Percentiles rank a stretch among this genome's conserved stretches.
These are phyloP conservation scores for Aureobasidium sp. DNA, from an alignment of 2,329 filamentous ascomycete species.

Conservation along the genomic window DNA sequence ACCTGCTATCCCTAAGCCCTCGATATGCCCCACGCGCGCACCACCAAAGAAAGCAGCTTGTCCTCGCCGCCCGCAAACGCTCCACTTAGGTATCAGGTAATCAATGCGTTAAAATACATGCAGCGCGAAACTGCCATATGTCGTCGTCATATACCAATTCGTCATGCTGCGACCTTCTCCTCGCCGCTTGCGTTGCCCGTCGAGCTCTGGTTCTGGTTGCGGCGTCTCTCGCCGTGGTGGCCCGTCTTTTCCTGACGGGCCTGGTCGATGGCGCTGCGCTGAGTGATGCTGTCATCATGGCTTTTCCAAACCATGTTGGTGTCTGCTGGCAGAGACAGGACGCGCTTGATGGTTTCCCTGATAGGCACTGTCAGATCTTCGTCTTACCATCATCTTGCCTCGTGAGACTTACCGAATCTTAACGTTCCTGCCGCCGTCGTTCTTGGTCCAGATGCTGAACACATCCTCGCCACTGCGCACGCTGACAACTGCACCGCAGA, in stretches of 20 bases:
- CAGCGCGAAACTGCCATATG: background rate
- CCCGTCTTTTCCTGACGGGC: conserved; percentile 71
- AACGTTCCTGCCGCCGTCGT: conserved; percentile 84
- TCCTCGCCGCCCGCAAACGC: background rate
- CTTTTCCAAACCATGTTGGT: conserved; percentile 93
- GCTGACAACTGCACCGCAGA: conserved; percentile 90
- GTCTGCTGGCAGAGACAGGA: conserved; percentile 76
- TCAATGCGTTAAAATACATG: background rate
- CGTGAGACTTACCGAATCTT: conserved; percentile 71
- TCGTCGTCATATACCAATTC: background rate
- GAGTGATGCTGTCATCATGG: conserved; percentile 91
- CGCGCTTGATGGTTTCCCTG: conserved; percentile 88
- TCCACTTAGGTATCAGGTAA: background rate
- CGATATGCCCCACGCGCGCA: background rate
- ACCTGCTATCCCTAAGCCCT: background rate
- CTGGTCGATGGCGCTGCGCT: conserved; percentile 83
- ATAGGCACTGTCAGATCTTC: conserved; percentile 15
- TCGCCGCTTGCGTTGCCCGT: conserved; percentile 1
- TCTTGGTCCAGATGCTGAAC: conserved; percentile 94
- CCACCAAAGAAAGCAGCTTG: background rate
- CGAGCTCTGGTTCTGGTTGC: conserved; percentile 26
- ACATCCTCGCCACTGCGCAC: conserved; percentile 95
- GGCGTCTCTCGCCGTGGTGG: conserved; percentile 38
- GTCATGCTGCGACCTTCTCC: conserved; percentile 11
- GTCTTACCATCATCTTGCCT: background rate